Conservation (phyloP, 208 protist genomes). For the Sergeia podlipaevii region DNA sequence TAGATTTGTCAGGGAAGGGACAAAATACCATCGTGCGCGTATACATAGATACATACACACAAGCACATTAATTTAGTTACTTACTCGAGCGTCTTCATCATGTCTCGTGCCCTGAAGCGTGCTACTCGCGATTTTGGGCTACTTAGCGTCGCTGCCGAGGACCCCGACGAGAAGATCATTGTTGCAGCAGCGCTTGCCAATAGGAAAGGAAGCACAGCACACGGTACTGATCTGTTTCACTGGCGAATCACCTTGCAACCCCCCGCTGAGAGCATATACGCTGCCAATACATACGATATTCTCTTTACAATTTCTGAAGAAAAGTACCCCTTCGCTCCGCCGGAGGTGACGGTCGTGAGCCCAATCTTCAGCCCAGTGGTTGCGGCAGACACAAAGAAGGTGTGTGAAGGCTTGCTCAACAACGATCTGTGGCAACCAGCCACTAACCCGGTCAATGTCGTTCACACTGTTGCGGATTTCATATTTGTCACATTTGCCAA, state of each 20-base stretch:
- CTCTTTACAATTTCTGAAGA: constrained; percentile 27
- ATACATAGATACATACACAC: too few relatives aligned
- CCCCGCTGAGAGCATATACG: constrained; percentile 45
- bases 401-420: constrained; percentile 50
- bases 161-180: background rate
- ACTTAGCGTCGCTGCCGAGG: constrained; percentile 11
- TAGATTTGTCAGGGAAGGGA: too few relatives aligned
- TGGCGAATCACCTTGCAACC: constrained; percentile 41
- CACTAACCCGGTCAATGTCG: constrained; percentile 16
- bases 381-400: constrained; percentile 13
- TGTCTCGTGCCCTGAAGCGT: too few relatives aligned
- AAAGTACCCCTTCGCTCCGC: constrained; percentile 62
- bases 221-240: constrained; percentile 26
- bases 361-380: constrained; percentile 64
- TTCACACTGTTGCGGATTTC: constrained; percentile 23
- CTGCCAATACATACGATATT: constrained; percentile 28
- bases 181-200: constrained; percentile 7
- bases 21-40: too few relatives aligned
- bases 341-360: constrained; percentile 43
- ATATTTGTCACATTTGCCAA: constrained; percentile 47
- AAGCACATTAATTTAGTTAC: too few relatives aligned
- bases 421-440: constrained; percentile 46
- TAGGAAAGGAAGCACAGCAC: constrained; percentile 1
- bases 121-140: constrained; percentile 34
- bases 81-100: too few relatives aligned